Conservation (phyloP, 179 eudicot species). For the Beta lomatogona region DNA sequence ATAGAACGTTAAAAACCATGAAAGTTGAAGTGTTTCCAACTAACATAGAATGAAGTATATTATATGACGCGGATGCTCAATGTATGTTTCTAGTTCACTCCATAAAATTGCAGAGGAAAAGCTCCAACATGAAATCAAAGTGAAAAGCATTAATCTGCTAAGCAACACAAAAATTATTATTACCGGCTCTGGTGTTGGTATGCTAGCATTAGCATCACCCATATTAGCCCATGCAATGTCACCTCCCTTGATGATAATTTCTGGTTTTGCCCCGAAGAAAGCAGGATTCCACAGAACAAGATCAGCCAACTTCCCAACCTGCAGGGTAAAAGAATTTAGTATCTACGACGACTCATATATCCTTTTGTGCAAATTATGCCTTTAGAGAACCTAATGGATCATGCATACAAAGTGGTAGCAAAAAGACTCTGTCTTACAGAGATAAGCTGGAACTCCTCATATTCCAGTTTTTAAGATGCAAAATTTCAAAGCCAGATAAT, state of each 20-base stretch:
- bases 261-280: constrained; percentile 96
- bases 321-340: constrained; percentile 23
- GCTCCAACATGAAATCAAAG: neutral
- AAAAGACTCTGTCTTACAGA: neutral
- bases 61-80: neutral
- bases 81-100: too few species aligned
- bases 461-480: neutral
- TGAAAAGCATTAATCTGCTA: neutral
- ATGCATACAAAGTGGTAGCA: neutral
- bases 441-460: neutral
- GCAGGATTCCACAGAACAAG: constrained; percentile 91
- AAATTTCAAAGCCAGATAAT: neutral
- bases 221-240: constrained; percentile 94
- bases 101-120: neutral
- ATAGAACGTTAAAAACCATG: too few species aligned
- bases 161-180: neutral
- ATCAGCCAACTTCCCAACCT: constrained; percentile 92
- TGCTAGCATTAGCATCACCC: constrained; percentile 99
- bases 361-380: neutral
- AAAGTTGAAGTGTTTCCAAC: too few species aligned
- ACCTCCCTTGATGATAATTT: constrained; percentile 91
- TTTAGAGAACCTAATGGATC: neutral
- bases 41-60: too few species aligned
- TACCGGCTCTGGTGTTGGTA: constrained; percentile 99
- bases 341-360: neutral